Evolutionary conservation across 768 basidiomycete genomes (phyloP), one percentile per base, ranked within the genome.

Genomic region (Trametes meyenii): DNA sequence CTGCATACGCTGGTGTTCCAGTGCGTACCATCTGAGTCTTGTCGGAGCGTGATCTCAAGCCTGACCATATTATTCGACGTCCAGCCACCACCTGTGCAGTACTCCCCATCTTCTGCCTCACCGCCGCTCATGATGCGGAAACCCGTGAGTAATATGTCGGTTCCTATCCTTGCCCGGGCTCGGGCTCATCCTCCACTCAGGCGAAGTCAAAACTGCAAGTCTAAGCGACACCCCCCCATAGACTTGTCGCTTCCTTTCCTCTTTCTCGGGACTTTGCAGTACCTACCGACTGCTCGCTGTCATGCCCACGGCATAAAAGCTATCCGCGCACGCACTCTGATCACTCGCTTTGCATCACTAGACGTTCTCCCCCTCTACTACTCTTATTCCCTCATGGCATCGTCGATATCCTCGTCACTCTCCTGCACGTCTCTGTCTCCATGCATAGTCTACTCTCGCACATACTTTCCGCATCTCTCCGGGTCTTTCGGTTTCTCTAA

Each of bases 81-180:
- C 3, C 53, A 43, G 60, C 42, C 71, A 70, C 61, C 58, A 42
- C 53, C 64, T 12, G 48, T 50, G 40, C 53, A 70, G 29, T 65
- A 64, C 60, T 63, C 68, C 24, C 48, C 66, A 12, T 49, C 64
- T 43, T 62, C 68, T 42, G 69, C 69, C 50, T 66, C 69, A n/a
- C 70, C 73, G 13, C 69, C 69, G 23, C 63, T 75, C 26, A 75
- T 72, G 70, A 75, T 75, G 74, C 71, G 68, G 50, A 75, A 73
- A 59, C 67, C 74, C 38, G 74, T 75, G 44, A 58, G 72, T 70
- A 8, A 33, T 8, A 33, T 8, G 49, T 10, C 43, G 17, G 23
- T 16, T 39, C 39, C 58, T 21, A 45, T 61, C 46, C 14, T 35
- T 45, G 39, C 50, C 38, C 16, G 19, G 6, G 11, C 40, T 16